Evolutionary conservation across 768 basidiomycete genomes (phyloP).

Genomic region (Agrocybe pediades): DNA sequence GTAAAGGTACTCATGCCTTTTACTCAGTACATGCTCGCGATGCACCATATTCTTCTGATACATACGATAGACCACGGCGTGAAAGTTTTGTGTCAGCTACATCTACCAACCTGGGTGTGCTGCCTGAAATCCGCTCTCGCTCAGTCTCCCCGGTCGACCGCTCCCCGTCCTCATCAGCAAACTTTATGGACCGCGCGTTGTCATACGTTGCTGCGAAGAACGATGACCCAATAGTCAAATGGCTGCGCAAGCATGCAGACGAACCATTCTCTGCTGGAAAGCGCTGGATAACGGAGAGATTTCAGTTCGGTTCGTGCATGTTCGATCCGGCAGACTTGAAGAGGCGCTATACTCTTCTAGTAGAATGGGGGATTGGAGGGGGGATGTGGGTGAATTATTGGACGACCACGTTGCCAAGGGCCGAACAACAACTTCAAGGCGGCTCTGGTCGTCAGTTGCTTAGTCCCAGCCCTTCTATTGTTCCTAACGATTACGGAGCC

Average conservation of each 20-base stretch:
- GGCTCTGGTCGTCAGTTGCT: background rate
- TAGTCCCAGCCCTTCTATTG: too few relatives aligned
- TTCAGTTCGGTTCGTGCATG: constrained; percentile 61
- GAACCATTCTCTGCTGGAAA: constrained; percentile 50
- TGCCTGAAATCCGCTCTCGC: constrained; percentile 11
- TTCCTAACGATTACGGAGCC: too few relatives aligned
- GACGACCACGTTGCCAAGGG: constrained; percentile 44
- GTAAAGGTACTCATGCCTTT: constrained; percentile 9
- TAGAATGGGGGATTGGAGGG: constrained; percentile 48
- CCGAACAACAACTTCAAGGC: constrained; percentile 12
- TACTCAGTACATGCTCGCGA: constrained; percentile 6
- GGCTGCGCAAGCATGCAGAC: constrained; percentile 54
- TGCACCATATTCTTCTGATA: constrained; percentile 9
- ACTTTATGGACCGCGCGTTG: constrained; percentile 37
- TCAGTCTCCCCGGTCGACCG: constrained; percentile 1
- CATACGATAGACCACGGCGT: constrained; percentile 7
- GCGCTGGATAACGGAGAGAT: constrained; percentile 54
- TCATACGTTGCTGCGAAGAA: constrained; percentile 40
- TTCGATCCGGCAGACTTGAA: constrained; percentile 54
- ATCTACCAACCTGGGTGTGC: constrained; percentile 4
- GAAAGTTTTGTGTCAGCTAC: constrained; percentile 1
- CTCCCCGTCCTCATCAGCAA: constrained; percentile 19
- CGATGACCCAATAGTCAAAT: constrained; percentile 46
- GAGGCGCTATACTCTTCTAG: constrained; percentile 48
- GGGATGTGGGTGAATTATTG: constrained; percentile 63